phyloP scores from a whole-genome alignment of 2,329 filamentous ascomycete species.

The Tricladium varicosporioides region DNA sequence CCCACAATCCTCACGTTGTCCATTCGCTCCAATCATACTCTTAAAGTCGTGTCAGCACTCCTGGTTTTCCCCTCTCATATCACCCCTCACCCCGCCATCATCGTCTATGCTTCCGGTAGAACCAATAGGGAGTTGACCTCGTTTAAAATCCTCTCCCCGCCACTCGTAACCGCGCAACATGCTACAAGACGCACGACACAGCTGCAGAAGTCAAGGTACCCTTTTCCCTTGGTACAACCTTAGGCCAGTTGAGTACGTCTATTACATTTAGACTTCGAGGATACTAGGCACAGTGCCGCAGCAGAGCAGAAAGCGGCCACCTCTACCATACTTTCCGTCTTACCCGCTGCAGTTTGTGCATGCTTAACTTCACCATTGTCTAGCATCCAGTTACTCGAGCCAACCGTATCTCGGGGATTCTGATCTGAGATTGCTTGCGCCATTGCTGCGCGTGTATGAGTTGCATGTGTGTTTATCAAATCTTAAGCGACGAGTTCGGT shows the following conservation, averaged over 20 bases:
- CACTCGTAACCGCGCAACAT: background rate
- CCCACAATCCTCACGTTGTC: too few relatives aligned
- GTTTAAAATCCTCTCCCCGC: background rate
- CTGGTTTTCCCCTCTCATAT: too few relatives aligned
- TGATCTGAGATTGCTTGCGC: background rate
- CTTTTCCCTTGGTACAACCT: too few relatives aligned
- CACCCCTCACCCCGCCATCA: background rate
- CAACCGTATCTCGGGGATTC: background rate
- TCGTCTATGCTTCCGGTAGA: background rate
- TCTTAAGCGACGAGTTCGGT: too few relatives aligned
- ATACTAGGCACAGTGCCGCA: background rate
- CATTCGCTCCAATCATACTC: too few relatives aligned
- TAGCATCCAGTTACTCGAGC: background rate
- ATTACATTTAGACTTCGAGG: background rate
- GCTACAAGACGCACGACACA: background rate
- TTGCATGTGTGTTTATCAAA: too few relatives aligned
- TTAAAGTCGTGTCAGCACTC: too few relatives aligned
- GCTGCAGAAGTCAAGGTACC: background rate
- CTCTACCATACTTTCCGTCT: background rate
- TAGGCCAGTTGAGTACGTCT: too few relatives aligned
- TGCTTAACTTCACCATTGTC: background rate
- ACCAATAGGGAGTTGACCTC: background rate
- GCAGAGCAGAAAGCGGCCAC: background rate
- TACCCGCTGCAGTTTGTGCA: slow-evolving; percentile 3
- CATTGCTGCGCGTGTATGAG: background rate